Conservation (phyloP, 768 basidiomycete species). For the Russula olivacea region DNA sequence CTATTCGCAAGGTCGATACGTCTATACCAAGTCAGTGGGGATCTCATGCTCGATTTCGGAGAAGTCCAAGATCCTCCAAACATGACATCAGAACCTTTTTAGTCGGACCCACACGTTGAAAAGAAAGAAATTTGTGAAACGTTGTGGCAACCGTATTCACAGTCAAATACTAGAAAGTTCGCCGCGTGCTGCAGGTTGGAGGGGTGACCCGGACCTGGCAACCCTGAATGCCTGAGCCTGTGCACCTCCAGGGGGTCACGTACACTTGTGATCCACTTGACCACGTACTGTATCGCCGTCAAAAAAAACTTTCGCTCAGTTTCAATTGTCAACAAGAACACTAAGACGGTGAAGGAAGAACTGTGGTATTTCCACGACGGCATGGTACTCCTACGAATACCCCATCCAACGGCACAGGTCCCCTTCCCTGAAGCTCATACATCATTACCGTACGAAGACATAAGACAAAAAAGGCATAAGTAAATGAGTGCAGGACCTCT, state of each 20-base stretch:
- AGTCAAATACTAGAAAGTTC: neutral
- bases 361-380: neutral
- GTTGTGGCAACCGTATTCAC: neutral
- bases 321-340: neutral
- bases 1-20: too few species aligned
- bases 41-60: too few species aligned
- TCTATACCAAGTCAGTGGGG: too few species aligned
- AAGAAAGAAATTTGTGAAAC: too few species aligned
- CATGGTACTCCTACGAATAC: neutral
- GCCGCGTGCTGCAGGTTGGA: neutral
- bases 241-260: neutral
- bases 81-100: too few species aligned
- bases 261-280: neutral
- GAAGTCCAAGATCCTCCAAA: too few species aligned
- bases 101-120: too few species aligned
- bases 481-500: neutral
- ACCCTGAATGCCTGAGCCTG: neutral
- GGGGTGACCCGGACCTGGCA: neutral
- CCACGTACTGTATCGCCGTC: neutral
- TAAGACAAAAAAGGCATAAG: slow-evolving; percentile 4
- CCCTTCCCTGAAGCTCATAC: neutral
- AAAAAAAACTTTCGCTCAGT: neutral
- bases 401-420: neutral
- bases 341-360: too few species aligned
- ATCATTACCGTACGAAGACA: slow-evolving; percentile 11